Conservation (phyloP, 2,329 filamentous ascomycete species). For the Talaromyces sp. region DNA sequence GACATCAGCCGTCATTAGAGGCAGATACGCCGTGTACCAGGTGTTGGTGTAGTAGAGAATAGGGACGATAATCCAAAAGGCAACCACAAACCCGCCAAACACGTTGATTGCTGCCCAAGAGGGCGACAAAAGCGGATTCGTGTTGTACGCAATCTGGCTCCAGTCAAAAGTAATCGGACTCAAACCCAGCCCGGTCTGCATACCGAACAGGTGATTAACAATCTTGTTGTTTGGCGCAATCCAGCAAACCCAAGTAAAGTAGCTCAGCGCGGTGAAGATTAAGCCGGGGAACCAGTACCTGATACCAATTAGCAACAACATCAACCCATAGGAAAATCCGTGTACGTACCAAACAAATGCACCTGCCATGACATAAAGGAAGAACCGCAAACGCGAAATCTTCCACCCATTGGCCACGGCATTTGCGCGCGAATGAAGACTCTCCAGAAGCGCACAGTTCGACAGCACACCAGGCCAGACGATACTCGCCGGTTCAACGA, state of each 20-base stretch:
- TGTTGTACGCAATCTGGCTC: slow-evolving; percentile 29
- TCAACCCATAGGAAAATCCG: not conserved
- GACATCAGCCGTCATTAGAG: slow-evolving; percentile 51
- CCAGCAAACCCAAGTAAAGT: slow-evolving; percentile 46
- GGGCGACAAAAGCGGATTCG: slow-evolving; percentile 26
- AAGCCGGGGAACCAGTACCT: slow-evolving; percentile 51
- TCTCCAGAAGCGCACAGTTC: slow-evolving; percentile 33
- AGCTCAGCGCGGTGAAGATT: slow-evolving; percentile 44
- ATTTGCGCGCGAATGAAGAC: slow-evolving; percentile 34
- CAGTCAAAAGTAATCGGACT: slow-evolving; percentile 29
- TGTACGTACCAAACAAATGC: slow-evolving; percentile 19
- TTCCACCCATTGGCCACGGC: slow-evolving; percentile 32
- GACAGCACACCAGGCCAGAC: slow-evolving; percentile 36
- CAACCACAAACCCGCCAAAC: slow-evolving; percentile 21
- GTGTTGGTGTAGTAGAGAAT: slow-evolving; percentile 45
- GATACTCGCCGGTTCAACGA: slow-evolving; percentile 33
- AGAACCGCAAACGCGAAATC: slow-evolving; percentile 33
- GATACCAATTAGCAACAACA: not conserved
- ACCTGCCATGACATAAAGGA: slow-evolving; percentile 24
- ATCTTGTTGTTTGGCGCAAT: slow-evolving; percentile 42
- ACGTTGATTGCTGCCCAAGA: slow-evolving; percentile 29
- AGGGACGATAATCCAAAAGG: slow-evolving; percentile 24
- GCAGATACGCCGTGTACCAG: slow-evolving; percentile 49
- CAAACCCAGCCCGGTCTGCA: slow-evolving; percentile 26
- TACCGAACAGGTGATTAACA: slow-evolving; percentile 43